These are phyloP conservation scores for Xylaria sp. DNA, from an alignment of 2,329 filamentous ascomycete species.

Conservation along the genomic window DNA sequence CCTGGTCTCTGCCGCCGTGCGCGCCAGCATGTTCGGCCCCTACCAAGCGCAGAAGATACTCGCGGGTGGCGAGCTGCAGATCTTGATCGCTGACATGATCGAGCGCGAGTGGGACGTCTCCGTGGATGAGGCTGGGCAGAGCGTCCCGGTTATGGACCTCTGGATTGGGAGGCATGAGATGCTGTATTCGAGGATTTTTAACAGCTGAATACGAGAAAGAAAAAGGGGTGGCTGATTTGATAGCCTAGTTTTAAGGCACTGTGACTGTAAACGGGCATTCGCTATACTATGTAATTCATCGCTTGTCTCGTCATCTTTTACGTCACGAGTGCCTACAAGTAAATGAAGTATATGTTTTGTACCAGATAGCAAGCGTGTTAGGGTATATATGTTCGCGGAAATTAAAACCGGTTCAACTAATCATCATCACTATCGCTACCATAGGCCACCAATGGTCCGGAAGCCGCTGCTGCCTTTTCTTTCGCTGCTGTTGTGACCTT, in stretches of 20 bases:
- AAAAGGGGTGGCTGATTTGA: background rate
- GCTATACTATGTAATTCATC: background rate
- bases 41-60: constrained; percentile 81
- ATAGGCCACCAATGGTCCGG: constrained; percentile 85
- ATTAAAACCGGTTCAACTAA: constrained; percentile 18
- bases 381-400: constrained; percentile 23
- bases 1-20: constrained; percentile 78
- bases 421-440: constrained; percentile 84
- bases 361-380: background rate
- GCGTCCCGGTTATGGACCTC: constrained; percentile 79
- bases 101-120: constrained; percentile 66
- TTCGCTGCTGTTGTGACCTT: constrained; percentile 65
- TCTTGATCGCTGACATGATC: constrained; percentile 66
- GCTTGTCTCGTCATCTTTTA: constrained; percentile 7
- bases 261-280: background rate
- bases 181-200: constrained; percentile 87
- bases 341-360: constrained; percentile 1
- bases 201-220: constrained; percentile 64
- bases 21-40: constrained; percentile 81
- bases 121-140: constrained; percentile 76
- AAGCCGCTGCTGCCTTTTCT: constrained; percentile 60
- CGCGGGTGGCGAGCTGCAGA: constrained; percentile 67
- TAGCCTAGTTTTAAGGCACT: background rate
- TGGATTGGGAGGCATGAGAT: constrained; percentile 87
- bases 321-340: background rate